Evolutionary conservation across 2,329 filamentous ascomycete genomes (phyloP), one percentile per base, ranked within the genome.

Genomic region (Exophiala viscosa): DNA sequence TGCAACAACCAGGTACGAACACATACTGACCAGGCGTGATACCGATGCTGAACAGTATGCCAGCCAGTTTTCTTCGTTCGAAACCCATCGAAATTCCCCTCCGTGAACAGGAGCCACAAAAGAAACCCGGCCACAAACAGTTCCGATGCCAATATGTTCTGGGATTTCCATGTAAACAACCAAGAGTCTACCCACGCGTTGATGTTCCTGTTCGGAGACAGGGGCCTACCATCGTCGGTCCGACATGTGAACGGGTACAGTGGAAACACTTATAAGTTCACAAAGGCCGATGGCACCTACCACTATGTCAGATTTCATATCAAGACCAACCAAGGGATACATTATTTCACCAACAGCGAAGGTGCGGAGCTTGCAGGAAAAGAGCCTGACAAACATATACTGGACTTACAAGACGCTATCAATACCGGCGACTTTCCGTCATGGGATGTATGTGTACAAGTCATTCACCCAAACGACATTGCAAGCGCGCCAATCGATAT

Each of bases 41-140:
- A 10, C 13, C 6, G 13, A 15, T 36, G 34, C 34, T 13, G 14
- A 13, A 8, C 34, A 40, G 14, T 3, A 15, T 40, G 5, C 38
- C 17, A 54, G 28, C 86, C 86, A 0, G 81, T 88, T 2, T 90
- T 89, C 75, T 89, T 90, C 70, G 65, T 88, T n/a, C 69, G 75
- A 20, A 86, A 89, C 57, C 83, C 86, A 0, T 78, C 83, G 58
- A 88, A 89, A 68, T 88, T 87, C 65, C 85, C 86, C 18, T 73
- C 84, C 64, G 85, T 88, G 64, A 88, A 88, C 48, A 85, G 88
- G 66, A 87, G 85, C 0, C 86, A 88, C 66, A 88, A 88, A 75
- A 76, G 85, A n/a, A 75, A 89, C 63, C 86, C 85, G 0, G 78
- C 83, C 60, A 88, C 84, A 3, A 83, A 88, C 65, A 69, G 87